A percentile compares a stretch with the other conserved stretches of the same genome.
Evolutionary conservation across 2,329 filamentous ascomycete species (phyloP).

Genomic region (Fusarium tricinctum): DNA sequence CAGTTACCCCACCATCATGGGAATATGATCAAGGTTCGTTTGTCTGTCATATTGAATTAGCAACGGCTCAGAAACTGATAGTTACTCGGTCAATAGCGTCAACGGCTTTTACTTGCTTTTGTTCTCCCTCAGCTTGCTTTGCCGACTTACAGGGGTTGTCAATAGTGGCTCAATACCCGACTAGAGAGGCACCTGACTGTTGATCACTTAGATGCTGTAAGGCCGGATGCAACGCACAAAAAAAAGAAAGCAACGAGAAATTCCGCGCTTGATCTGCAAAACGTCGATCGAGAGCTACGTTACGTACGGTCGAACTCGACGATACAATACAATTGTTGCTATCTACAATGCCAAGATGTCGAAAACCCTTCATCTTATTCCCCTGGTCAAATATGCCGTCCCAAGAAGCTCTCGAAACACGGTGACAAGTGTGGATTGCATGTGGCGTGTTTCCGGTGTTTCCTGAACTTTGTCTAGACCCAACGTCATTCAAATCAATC

Average conservation of each 20-base stretch:
- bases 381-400: not conserved
- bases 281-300: constrained; percentile 23
- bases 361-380: constrained; percentile 13
- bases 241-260: constrained; percentile 9
- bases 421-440: constrained; percentile 14
- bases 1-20: not conserved
- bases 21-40: constrained; percentile 23
- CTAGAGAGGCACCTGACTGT: constrained; percentile 11
- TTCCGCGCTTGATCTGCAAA: constrained; percentile 32
- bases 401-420: constrained; percentile 14
- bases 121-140: not conserved
- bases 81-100: not conserved
- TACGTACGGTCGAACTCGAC: not conserved
- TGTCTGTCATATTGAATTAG: constrained; percentile 22
- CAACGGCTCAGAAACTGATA: constrained; percentile 7
- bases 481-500: constrained; percentile 24
- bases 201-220: constrained; percentile 29
- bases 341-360: constrained; percentile 13
- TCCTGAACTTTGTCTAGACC: constrained; percentile 12
- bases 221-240: constrained; percentile 15
- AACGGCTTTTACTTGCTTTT: constrained; percentile 15
- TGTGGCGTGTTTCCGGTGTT: constrained; percentile 24
- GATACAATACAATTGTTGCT: constrained; percentile 5
- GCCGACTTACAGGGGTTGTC: constrained; percentile 10
- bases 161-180: constrained; percentile 19